These are phyloP conservation scores for Hyphopichia fennica DNA, from an alignment of 1,139 yeast species.

Conservation along the genomic window DNA sequence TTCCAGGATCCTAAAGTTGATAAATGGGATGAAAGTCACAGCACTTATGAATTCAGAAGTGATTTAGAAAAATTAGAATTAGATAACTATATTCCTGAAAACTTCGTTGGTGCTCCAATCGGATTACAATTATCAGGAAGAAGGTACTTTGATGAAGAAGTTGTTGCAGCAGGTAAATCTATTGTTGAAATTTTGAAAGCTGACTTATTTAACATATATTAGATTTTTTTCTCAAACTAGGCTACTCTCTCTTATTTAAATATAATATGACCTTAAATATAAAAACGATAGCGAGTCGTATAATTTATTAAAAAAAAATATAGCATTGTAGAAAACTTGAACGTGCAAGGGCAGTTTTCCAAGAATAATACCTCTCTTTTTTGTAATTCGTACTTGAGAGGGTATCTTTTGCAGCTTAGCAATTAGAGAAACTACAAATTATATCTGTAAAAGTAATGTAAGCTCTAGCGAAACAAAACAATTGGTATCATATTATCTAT, in stretches of 20 bases:
- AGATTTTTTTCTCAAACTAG: too few relatives aligned
- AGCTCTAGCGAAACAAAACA: too few relatives aligned
- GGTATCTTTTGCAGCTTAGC: too few relatives aligned
- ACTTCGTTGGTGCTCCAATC: slow-evolving; percentile 40
- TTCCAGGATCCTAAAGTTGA: slow-evolving; percentile 52
- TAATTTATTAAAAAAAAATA: background rate
- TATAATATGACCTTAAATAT: too few relatives aligned
- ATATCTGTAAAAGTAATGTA: too few relatives aligned
- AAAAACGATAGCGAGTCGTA: background rate
- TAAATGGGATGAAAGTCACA: slow-evolving; percentile 37
- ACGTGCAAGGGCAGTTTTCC: too few relatives aligned
- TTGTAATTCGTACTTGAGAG: too few relatives aligned
- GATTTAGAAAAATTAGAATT: slow-evolving; percentile 45
- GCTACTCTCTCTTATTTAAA: too few relatives aligned
- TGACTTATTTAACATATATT: slow-evolving; percentile 17
- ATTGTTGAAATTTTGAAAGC: slow-evolving; percentile 27
- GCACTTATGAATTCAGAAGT: slow-evolving; percentile 34
- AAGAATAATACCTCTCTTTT: too few relatives aligned
- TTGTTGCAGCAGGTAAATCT: slow-evolving; percentile 40
- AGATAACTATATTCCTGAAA: slow-evolving; percentile 30
- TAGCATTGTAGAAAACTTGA: too few relatives aligned
- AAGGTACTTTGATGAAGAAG: slow-evolving; percentile 43
- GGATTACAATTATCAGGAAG: slow-evolving; percentile 42
- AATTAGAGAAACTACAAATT: too few relatives aligned
- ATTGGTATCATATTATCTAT: too few relatives aligned